These are phyloP conservation scores for Carex littledalei DNA, from an alignment of 176 grass and related monocot genomes.

Conservation along the genomic window DNA sequence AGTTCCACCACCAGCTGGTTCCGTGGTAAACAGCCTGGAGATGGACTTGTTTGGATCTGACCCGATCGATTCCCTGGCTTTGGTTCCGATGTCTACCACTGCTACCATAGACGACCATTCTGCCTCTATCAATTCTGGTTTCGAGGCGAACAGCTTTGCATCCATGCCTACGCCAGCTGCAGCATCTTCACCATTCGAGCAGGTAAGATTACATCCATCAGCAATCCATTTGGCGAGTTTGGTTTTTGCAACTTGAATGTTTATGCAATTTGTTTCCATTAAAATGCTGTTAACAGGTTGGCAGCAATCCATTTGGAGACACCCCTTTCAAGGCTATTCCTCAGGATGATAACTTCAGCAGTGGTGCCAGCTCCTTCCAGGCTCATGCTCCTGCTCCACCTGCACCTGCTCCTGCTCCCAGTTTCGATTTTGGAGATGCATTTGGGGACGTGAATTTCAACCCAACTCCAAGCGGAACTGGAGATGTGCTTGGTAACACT, in stretches of 20 bases:
- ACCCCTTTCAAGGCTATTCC: constrained; percentile 69
- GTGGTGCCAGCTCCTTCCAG: constrained; percentile 45
- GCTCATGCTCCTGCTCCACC: neutral
- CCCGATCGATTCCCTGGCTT: constrained; percentile 62
- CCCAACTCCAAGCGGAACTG: constrained; percentile 26
- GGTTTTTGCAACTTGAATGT: neutral
- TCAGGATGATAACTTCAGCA: constrained; percentile 34
- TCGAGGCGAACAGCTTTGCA: constrained; percentile 46
- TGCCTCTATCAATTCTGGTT: constrained; percentile 48
- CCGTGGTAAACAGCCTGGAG: constrained; percentile 57
- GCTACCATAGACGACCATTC: constrained; percentile 37
- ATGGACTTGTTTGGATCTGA: constrained; percentile 93
- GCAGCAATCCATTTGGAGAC: constrained; percentile 86
- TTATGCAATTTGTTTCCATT: neutral
- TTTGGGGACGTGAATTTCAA: constrained; percentile 60
- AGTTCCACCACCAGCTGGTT: constrained; percentile 30
- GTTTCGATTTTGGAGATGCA: constrained; percentile 72
- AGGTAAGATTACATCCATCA: constrained; percentile 40
- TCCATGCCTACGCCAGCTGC: constrained; percentile 37
- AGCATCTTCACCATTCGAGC: constrained; percentile 40
- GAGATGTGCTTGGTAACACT: constrained; percentile 42
- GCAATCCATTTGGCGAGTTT: neutral
- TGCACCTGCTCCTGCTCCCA: constrained; percentile 22
- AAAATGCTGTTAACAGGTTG: constrained; percentile 24
- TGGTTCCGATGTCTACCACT: constrained; percentile 60